Base-by-base conservation (phyloP, 2,329 filamentous ascomycete species). In the Ophiostoma sp. region DNA sequence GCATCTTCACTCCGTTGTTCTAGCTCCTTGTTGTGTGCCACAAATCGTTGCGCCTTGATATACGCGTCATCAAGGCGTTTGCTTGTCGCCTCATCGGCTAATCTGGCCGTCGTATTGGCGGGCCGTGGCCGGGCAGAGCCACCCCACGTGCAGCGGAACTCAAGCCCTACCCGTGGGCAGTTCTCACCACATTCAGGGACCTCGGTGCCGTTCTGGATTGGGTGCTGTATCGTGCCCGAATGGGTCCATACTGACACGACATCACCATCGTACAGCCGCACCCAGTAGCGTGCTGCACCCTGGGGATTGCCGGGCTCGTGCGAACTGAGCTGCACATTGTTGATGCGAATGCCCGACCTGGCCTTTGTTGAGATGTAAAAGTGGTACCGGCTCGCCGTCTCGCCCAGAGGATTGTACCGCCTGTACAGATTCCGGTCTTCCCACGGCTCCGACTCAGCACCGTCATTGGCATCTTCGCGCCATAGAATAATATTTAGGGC, bases 341-440 rank as follows among this genome's bases (percentile, higher is more conserved):
- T 97, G 76, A 98, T 84, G 74, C 82, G 85, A 72, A 97, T 92
- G 27, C 92, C 92, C 36, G 83, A 83, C 7, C 88, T 90, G 4
- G 92, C 90, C 75, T 93, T 93, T 3, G 93, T 96, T 0, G 90
- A 90, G 68, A 97, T 88, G 76, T 87, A 89, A 72, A 93, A 90
- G 4, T 87, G 84, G 75, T 89, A 89, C 17, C 70, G 71, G 1
- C 89, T 81, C 15, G 86, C 84, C 1, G 83, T 79, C 20, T 79
- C 75, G 67, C 81, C 74, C 17, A 74, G 72, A 35, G 76, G 72
- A 80, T 82, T 79, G 67, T 81, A 77, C 81, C 83, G 88, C 70
- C 85, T 83, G 76, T 85, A 86, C 68, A 85, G 85, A 48, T 82
- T 81, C 68, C 83, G 76, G 31, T 86, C 83, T 67, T 82, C 83